Base-by-base conservation (phyloP, 2,329 filamentous ascomycete species). In the Pestalotiopsis sp. region DNA sequence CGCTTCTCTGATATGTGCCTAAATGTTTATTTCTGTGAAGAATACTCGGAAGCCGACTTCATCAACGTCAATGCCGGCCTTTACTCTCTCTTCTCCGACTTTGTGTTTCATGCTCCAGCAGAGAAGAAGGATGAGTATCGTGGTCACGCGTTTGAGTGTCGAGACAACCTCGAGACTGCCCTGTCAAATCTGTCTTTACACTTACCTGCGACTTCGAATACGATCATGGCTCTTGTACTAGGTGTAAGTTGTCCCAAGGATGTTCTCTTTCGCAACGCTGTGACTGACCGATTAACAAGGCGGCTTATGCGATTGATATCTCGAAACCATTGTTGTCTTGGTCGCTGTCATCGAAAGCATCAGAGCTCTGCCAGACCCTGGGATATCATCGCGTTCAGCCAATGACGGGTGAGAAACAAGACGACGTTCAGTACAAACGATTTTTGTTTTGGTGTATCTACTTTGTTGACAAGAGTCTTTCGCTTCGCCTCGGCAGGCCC, bases 251-350 rank as follows among this genome's bases (percentile, higher is more conserved):
- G 4, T 27, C 17, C 1, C 36, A n/a, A 14, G 12, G 52, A 36
- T 45, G 25, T 38, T 31, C 7, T 17, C 52, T 45, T n/a, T 17
- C 7, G 14, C 14, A 52, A 23, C 6, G 45, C 45, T 52, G 20
- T 52, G 3, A n/a, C 45, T 4, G 20, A 17, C n/a, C 58, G 13
- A 1, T 27, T 66, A 17, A 64, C 23, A n/a, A 91, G 87, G 84
- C 87, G 4, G 79, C 88, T n/a, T 88, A 91, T 72, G 85, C 89
- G 13, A 85, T 91, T 62, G 89, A 91, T 70, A 83, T 86, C 14
- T 89, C 88, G 3, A 87, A 88, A 52, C 88, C 89, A 0, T 89
- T 88, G 0, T 82, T 92, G 3, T 88, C 87, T n/a, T 90, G 89
- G 86, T 86, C 88, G n/a, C 80, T 92, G 20, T 86, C 85, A 27